Conservation (phyloP, 2,329 filamentous ascomycete species). For the Colletotrichum phormii region DNA sequence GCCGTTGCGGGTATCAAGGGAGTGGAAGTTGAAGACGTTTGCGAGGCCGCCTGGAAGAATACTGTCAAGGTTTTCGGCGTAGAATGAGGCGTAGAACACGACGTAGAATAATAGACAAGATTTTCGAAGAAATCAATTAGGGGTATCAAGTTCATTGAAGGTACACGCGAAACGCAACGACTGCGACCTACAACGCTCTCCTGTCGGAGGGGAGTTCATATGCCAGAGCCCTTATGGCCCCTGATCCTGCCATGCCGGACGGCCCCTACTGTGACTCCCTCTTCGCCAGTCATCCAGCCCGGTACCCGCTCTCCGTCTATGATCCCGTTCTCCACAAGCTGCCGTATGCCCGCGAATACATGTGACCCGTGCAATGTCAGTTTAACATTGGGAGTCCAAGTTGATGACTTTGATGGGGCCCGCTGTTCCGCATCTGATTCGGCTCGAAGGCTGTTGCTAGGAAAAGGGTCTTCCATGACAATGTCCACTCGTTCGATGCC, state of each 20-base stretch:
- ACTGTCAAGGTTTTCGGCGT: conserved; percentile 84
- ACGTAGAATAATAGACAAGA: conserved; percentile 65
- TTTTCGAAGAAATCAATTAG: background rate
- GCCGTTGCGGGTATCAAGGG: conserved; percentile 90
- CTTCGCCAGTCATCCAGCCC: conserved; percentile 91
- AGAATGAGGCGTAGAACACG: conserved; percentile 57
- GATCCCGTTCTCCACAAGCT: conserved; percentile 80
- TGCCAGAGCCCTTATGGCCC: conserved; percentile 66
- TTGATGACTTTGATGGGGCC: conserved; percentile 43
- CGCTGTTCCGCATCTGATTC: conserved; percentile 42
- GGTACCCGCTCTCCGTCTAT: conserved; percentile 84
- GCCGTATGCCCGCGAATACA: conserved; percentile 83
- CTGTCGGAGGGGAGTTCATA: conserved; percentile 47
- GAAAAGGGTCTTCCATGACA: conserved; percentile 68
- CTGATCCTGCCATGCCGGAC: conserved; percentile 75
- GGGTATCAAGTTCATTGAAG: conserved; percentile 24
- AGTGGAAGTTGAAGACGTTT: conserved; percentile 82
- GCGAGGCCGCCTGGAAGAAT: conserved; percentile 87
- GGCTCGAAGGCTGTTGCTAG: conserved; percentile 39
- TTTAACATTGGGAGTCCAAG: conserved; percentile 69
- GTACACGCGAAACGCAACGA: background rate
- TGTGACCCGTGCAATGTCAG: conserved; percentile 81
- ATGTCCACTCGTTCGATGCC: conserved; percentile 73
- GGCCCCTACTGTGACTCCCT: conserved; percentile 79
- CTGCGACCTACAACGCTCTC: background rate